Conservation (phyloP, 352 stramenopile genomes). For the Stramenopiles sp. region DNA sequence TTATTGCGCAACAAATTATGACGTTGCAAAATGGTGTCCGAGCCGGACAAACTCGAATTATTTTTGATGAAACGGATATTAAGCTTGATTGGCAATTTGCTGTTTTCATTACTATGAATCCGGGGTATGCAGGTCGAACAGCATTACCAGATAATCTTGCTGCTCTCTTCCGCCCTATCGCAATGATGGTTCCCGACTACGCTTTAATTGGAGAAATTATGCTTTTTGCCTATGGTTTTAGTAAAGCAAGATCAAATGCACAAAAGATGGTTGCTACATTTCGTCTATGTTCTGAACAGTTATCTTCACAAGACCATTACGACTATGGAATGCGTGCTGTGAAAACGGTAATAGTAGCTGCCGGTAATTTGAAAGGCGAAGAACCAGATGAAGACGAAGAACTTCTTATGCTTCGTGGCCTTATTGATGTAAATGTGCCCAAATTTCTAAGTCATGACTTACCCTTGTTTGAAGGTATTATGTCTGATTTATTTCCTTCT, state of each 20-base stretch:
- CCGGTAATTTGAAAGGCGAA: constrained; percentile 36
- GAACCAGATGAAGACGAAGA: constrained; percentile 34
- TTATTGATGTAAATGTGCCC: constrained; percentile 59
- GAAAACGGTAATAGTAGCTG: constrained; percentile 61
- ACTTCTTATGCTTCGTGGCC: constrained; percentile 40
- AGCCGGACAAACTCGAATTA: constrained; percentile 13
- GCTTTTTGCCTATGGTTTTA: constrained; percentile 97
- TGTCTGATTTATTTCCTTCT: constrained; percentile 47
- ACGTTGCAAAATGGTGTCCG: constrained; percentile 84
- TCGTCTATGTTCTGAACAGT: constrained; percentile 56
- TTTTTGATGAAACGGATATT: constrained; percentile 24
- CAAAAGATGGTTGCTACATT: constrained; percentile 76
- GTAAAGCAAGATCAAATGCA: constrained; percentile 72
- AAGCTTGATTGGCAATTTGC: constrained; percentile 65
- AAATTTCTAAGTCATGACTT: constrained; percentile 66
- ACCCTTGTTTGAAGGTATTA: constrained; percentile 47
- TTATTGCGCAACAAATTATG: constrained; percentile 97
- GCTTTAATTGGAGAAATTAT: constrained; percentile 98
- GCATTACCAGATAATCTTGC: constrained; percentile 94
- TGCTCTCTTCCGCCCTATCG: constrained; percentile 93
- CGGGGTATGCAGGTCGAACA: constrained; percentile 85
- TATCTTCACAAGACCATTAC: constrained; percentile 76
- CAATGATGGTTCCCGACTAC: constrained; percentile 94
- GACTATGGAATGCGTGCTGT: constrained; percentile 60
- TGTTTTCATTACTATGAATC: constrained; percentile 99